Evolutionary conservation across 805 yeast genomes (phyloP).

Genomic region (Kregervanrija delftensis): DNA sequence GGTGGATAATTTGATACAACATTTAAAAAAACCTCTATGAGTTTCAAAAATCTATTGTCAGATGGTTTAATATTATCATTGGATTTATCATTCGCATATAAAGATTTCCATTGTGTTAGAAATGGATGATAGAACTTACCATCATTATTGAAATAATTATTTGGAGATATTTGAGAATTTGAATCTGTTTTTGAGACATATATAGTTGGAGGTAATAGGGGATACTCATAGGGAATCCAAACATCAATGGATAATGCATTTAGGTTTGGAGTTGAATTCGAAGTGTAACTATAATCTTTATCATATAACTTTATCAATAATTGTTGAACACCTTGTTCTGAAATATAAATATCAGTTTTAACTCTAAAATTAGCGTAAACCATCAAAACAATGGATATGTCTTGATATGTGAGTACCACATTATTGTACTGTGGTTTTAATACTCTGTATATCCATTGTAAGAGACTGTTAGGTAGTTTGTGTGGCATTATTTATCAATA

Average conservation of each 20-base stretch:
- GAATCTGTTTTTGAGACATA: constrained; percentile 49
- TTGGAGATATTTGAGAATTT: constrained; percentile 42
- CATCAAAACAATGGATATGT: constrained; percentile 48
- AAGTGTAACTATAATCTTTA: constrained; percentile 21
- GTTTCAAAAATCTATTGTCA: constrained; percentile 22
- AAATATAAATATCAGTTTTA: constrained; percentile 58
- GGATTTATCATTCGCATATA: constrained; percentile 13
- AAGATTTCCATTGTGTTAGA: constrained; percentile 46
- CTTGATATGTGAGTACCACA: constrained; percentile 55
- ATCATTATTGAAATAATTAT: constrained; percentile 59
- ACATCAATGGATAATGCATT: constrained; percentile 50
- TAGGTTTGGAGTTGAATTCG: constrained; percentile 22
- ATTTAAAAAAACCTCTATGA: constrained; percentile 16
- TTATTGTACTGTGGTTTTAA: constrained; percentile 53
- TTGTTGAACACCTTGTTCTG: constrained; percentile 49
- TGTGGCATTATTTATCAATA: constrained; percentile 1
- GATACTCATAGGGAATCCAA: constrained; percentile 75
- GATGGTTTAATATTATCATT: constrained; percentile 20
- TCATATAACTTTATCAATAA: constrained; percentile 65
- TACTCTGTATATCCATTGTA: constrained; percentile 54
- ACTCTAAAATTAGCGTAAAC: constrained; percentile 51
- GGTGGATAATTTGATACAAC: constrained; percentile 14
- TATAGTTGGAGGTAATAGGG: constrained; percentile 59
- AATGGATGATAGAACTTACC: constrained; percentile 70
- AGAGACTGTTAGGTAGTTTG: constrained; percentile 28